A percentile compares a stretch with the other conserved stretches of the same genome.
These are phyloP conservation scores for Zymoseptoria tritici DNA, from an alignment of 2,329 filamentous ascomycete species.

Conservation along the genomic window DNA sequence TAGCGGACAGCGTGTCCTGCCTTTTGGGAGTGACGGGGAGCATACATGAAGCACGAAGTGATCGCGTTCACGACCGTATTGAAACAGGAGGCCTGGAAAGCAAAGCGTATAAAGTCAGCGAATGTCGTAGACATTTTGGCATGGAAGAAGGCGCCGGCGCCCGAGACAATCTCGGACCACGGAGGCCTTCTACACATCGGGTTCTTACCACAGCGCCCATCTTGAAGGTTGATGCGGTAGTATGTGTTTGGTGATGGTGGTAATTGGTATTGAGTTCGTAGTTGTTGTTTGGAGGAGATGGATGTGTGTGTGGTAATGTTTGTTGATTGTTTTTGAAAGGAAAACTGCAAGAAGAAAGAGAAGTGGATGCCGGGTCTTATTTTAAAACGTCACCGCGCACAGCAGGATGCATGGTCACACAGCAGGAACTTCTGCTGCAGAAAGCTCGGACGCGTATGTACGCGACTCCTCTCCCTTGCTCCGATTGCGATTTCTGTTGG, in stretches of 20 bases:
- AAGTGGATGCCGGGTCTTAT: not conserved
- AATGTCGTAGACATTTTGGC: too few species aligned
- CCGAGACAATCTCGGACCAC: too few species aligned
- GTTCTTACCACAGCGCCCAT: conserved; percentile 84
- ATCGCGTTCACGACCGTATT: conserved; percentile 39
- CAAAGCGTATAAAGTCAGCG: too few species aligned
- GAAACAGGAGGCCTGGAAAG: too few species aligned
- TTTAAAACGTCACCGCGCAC: not conserved
- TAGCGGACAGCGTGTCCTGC: not conserved
- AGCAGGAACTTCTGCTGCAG: not conserved
- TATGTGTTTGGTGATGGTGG: conserved; percentile 2
- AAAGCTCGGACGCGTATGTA: not conserved
- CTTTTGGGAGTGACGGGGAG: not conserved
- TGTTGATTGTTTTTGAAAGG: not conserved
- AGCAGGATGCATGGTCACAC: not conserved
- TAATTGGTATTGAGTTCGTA: conserved; percentile 1
- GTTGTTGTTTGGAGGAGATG: not conserved
- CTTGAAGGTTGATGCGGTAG: conserved; percentile 31
- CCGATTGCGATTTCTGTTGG: not conserved
- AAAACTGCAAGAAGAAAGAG: not conserved
- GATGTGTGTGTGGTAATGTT: not conserved
- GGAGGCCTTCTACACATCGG: too few species aligned
- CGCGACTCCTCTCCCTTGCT: not conserved
- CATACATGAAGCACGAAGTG: conserved; percentile 30
- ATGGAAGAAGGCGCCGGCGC: too few species aligned